A percentile compares a stretch with the other conserved stretches of the same genome.
Evolutionary conservation across 2,329 filamentous ascomycete species (phyloP).

Genomic region (Aspergillus ruber): DNA sequence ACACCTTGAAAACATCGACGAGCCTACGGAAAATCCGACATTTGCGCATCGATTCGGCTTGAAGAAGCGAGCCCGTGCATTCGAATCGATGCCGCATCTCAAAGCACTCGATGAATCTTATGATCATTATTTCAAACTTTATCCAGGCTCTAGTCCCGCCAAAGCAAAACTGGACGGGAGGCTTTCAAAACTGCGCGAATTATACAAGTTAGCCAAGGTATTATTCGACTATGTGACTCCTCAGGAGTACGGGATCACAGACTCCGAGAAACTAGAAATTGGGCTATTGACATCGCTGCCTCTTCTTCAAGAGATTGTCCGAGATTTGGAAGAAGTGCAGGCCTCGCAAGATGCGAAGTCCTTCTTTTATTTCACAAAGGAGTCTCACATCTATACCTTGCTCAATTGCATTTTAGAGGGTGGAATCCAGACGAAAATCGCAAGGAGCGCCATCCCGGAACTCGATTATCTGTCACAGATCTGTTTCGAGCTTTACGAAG

Average conservation of each 20-base stretch:
- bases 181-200: slow-evolving; percentile 80
- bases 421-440: slow-evolving; percentile 94
- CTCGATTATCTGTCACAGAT: slow-evolving; percentile 97
- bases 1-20: slow-evolving; percentile 21
- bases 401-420: slow-evolving; percentile 97
- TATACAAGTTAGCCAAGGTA: slow-evolving; percentile 90
- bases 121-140: slow-evolving; percentile 81
- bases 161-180: slow-evolving; percentile 77
- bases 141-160: slow-evolving; percentile 66
- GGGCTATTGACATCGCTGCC: slow-evolving; percentile 89
- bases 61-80: slow-evolving; percentile 47
- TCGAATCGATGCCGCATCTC: slow-evolving; percentile 37
- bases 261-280: slow-evolving; percentile 97
- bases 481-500: slow-evolving; percentile 96
- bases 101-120: slow-evolving; percentile 50
- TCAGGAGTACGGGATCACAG: slow-evolving; percentile 94
- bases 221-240: slow-evolving; percentile 98
- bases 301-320: slow-evolving; percentile 90
- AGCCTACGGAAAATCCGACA: slow-evolving; percentile 25
- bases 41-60: slow-evolving; percentile 42
- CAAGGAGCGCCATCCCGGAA: slow-evolving; percentile 89
- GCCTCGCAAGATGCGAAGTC: slow-evolving; percentile 89
- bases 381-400: slow-evolving; percentile 96
- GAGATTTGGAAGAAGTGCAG: slow-evolving; percentile 94
- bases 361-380: slow-evolving; percentile 99